Base-by-base conservation (phyloP, 345 rosid species). In the Eutrema yunnanense region DNA sequence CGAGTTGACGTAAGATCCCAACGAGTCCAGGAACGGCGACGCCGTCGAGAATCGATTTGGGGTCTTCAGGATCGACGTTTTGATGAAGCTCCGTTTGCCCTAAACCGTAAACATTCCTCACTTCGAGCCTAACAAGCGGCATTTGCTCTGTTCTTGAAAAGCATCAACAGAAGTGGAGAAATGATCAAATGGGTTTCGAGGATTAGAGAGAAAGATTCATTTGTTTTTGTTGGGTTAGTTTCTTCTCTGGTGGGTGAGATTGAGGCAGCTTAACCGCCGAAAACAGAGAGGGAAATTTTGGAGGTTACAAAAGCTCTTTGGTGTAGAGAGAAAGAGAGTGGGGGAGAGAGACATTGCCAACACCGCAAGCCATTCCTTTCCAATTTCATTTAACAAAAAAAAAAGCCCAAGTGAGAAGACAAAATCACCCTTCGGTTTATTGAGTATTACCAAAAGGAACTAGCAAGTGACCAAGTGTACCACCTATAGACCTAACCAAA, bases 1-100 rank as follows among this genome's bases (percentile, higher is more conserved):
- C 99, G 44, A 95, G 96, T 85, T 95, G 99, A 81, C 97, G 99
- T 71, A 95, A 79, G 81, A 95, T 79, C 52, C 97, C 99, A 62
- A 95, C 84, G 56, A 95, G 97, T 50, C 92, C 97, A 61, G 96
- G 87, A 84, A 90, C 93, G 68, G 97, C 84, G 72, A 95, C 93
- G 38, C 88, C 96, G 72, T 95, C 96, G 14, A 95, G 84, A 29
- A 92, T 77, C n/a, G 88, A 86, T 64, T 92, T 97, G 1, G 99
- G 86, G 76, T 95, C 99, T 77, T 90, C 96, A 69, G 57, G 85
- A 30, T 86, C 88, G 22, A 88, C 90, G 12, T 85, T 82, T 71
- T 77, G 78, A 75, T 84, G 84, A 61, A 90, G 84, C 78, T 90
- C 97, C 52, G 96, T 86, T 85, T 89, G 87, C 38, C 93, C 96